Evolutionary conservation across 352 stramenopile species (phyloP).

Genomic region (Phytopythium mirpurense): DNA sequence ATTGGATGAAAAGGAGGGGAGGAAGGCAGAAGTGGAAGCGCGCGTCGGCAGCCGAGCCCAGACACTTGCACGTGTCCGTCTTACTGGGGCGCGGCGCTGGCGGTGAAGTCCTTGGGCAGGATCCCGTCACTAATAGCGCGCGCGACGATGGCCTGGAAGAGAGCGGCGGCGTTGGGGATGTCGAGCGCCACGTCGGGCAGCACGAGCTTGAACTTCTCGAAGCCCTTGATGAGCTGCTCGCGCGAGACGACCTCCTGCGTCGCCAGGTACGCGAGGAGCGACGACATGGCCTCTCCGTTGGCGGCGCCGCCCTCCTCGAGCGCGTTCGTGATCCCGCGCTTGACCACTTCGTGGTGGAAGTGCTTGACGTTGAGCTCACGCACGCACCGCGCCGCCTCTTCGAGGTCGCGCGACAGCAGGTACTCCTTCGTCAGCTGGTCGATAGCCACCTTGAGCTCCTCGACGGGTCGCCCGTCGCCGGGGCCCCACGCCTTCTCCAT

Average conservation of each 20-base stretch:
- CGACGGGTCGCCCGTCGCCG: conserved; percentile 86
- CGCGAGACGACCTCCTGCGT: conserved; percentile 54
- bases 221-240: conserved; percentile 72
- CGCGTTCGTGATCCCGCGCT: conserved; percentile 64
- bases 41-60: neutral
- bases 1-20: neutral
- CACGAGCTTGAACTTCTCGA: conserved; percentile 74
- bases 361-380: conserved; percentile 93
- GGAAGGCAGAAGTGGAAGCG: neutral
- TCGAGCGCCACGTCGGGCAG: conserved; percentile 61
- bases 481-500: conserved; percentile 98
- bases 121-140: conserved; percentile 46
- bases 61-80: neutral
- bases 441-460: conserved; percentile 93
- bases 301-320: conserved; percentile 43
- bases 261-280: conserved; percentile 68
- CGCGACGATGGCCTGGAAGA: conserved; percentile 38
- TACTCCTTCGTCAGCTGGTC: conserved; percentile 97
- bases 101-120: conserved; percentile 39
- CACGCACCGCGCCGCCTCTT: conserved; percentile 90
- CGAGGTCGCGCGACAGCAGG: conserved; percentile 91
- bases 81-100: conserved; percentile 27
- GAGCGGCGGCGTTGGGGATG: conserved; percentile 45
- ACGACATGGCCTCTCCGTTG: conserved; percentile 56
- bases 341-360: conserved; percentile 97